phyloP scores from a whole-genome alignment of 164 flowering plant species.

The Akebia trifoliata region DNA sequence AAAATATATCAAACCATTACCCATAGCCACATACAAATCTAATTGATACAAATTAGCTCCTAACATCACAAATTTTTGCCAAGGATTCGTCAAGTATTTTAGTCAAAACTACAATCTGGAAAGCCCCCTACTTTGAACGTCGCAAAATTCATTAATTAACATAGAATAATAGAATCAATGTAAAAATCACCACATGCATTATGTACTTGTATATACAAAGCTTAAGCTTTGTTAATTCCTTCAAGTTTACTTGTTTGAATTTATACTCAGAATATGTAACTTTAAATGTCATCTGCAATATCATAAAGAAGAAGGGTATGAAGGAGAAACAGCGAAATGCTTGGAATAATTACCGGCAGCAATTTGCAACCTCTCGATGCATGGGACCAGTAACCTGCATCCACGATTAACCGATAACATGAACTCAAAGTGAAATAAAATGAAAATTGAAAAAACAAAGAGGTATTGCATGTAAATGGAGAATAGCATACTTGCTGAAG shows the following conservation, averaged over 20 bases:
- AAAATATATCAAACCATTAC: too few relatives aligned
- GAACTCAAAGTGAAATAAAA: background rate
- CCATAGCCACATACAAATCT: too few relatives aligned
- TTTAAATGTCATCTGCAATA: background rate
- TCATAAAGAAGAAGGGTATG: background rate
- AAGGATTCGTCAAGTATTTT: too few relatives aligned
- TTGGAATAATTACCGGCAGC: constrained; percentile 64
- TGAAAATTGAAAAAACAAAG: background rate
- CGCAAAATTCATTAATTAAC: too few relatives aligned
- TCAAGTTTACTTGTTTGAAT: background rate
- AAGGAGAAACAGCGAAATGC: background rate
- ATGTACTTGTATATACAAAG: too few relatives aligned
- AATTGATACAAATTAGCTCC: too few relatives aligned
- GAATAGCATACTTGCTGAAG: constrained; percentile 74
- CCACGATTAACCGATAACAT: background rate
- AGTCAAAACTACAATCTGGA: too few relatives aligned
- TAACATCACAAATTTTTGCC: too few relatives aligned
- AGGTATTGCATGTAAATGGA: background rate
- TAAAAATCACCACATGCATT: too few relatives aligned
- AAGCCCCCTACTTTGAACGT: too few relatives aligned
- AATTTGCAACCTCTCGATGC: constrained; percentile 99
- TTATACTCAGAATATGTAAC: background rate
- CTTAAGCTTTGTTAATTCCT: background rate
- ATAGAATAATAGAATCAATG: too few relatives aligned
- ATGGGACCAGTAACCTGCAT: constrained; percentile 96